A percentile compares a stretch with the other conserved stretches of the same genome.
Evolutionary conservation across 2,329 filamentous ascomycete genomes (phyloP).

Genomic region (Clarireedia sp.): DNA sequence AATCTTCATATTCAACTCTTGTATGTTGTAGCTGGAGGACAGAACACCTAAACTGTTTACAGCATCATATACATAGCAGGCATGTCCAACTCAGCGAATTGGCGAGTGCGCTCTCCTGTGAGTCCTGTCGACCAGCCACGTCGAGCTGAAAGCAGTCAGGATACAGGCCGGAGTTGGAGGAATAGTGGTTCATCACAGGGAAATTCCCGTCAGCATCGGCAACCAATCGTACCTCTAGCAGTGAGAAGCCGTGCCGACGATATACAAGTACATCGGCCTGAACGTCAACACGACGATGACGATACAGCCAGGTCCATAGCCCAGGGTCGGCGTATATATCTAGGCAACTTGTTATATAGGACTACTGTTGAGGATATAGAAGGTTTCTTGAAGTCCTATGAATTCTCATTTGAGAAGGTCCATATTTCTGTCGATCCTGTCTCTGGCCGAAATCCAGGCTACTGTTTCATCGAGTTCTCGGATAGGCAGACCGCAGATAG

Average conservation of each 20-base stretch:
- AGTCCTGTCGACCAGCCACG: neutral
- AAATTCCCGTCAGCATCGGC: neutral
- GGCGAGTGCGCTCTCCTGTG: neutral
- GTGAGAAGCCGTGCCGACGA: neutral
- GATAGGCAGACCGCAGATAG: neutral
- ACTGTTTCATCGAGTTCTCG: conserved; percentile 1
- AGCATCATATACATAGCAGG: too few relatives aligned
- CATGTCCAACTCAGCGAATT: neutral
- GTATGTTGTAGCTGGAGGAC: too few relatives aligned
- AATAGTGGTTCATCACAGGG: neutral
- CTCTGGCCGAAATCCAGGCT: neutral
- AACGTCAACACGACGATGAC: neutral
- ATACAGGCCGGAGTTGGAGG: neutral
- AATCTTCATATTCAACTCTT: too few relatives aligned
- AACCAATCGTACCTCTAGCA: neutral
- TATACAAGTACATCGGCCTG: neutral
- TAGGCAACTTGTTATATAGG: neutral
- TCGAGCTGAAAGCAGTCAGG: neutral
- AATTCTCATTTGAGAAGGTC: neutral
- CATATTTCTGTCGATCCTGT: neutral
- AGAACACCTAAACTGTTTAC: too few relatives aligned
- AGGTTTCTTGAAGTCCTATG: neutral
- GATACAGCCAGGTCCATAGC: neutral
- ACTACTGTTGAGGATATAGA: neutral
- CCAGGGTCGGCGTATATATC: neutral